Evolutionary conservation across 1,139 yeast species (phyloP).

Genomic region (Magnusiomyces clavatus): DNA sequence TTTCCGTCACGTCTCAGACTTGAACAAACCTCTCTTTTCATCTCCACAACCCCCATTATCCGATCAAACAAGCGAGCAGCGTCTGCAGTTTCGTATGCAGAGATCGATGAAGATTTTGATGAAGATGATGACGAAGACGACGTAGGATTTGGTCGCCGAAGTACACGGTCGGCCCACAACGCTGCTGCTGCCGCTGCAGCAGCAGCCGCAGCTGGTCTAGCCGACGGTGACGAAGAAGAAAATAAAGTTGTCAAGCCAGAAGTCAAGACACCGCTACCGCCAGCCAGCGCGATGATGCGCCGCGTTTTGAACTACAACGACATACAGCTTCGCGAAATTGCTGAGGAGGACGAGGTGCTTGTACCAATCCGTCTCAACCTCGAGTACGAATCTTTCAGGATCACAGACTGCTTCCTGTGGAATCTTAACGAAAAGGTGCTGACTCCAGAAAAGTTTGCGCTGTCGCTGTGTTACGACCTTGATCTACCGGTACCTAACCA

Average conservation of each 20-base stretch:
- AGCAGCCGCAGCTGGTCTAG: slow-evolving; percentile 4
- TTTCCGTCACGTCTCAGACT: slow-evolving; percentile 57
- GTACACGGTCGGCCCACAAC: slow-evolving; percentile 4
- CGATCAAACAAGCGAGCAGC: slow-evolving; percentile 72
- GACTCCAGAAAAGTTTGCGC: slow-evolving; percentile 80
- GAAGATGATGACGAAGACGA: slow-evolving; percentile 45
- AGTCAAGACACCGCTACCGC: slow-evolving; percentile 18
- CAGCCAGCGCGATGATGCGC: not conserved
- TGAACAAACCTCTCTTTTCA: slow-evolving; percentile 59
- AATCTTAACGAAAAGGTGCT: slow-evolving; percentile 65
- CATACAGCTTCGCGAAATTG: slow-evolving; percentile 32
- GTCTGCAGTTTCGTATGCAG: slow-evolving; percentile 65
- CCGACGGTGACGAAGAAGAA: slow-evolving; percentile 6
- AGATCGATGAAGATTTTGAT: slow-evolving; percentile 67
- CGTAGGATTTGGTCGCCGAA: slow-evolving; percentile 12
- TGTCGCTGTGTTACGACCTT: slow-evolving; percentile 69
- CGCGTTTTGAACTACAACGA: slow-evolving; percentile 28
- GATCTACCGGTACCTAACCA: slow-evolving; percentile 62
- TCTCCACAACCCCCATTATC: slow-evolving; percentile 63
- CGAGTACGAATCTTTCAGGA: slow-evolving; percentile 54
- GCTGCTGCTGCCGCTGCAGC: slow-evolving; percentile 5
- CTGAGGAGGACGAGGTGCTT: slow-evolving; percentile 38
- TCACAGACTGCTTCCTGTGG: slow-evolving; percentile 87
- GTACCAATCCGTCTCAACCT: slow-evolving; percentile 75
- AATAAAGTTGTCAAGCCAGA: slow-evolving; percentile 25